These are phyloP conservation scores for Skeletonema menzelii DNA, from an alignment of 108 stramenopile genomes.

Conservation along the genomic window DNA sequence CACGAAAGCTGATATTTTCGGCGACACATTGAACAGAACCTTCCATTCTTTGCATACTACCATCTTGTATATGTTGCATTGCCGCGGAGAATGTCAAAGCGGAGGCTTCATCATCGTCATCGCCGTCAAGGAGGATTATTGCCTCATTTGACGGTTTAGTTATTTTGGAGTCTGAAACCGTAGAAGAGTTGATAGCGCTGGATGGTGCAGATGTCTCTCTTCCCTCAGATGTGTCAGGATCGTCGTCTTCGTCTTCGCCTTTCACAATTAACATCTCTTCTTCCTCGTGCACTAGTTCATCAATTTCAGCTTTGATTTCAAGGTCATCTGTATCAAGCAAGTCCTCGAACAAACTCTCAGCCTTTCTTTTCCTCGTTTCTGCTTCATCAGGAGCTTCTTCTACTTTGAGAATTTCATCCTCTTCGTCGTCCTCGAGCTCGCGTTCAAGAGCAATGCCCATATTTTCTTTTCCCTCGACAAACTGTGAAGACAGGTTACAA, in stretches of 20 bases:
- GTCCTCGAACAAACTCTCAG: conserved; percentile 35
- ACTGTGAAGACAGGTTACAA: conserved; percentile 31
- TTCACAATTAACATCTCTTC: conserved; percentile 57
- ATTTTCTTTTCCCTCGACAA: conserved; percentile 89
- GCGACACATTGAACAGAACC: conserved; percentile 12
- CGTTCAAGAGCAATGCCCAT: conserved; percentile 73
- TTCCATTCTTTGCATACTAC: neutral
- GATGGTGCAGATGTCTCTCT: conserved; percentile 9
- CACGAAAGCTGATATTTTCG: conserved; percentile 23
- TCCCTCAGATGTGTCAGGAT: conserved; percentile 27
- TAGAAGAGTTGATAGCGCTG: neutral
- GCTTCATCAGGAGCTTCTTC: conserved; percentile 12
- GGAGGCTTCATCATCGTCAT: conserved; percentile 10
- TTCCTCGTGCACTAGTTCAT: conserved; percentile 70
- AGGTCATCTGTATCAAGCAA: conserved; percentile 43
- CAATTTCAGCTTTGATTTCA: conserved; percentile 64
- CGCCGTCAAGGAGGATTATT: conserved; percentile 35
- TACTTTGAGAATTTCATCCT: conserved; percentile 52
- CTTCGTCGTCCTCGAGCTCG: conserved; percentile 33
- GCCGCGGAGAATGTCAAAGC: conserved; percentile 18
- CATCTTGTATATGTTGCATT: conserved; percentile 1
- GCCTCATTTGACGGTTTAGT: conserved; percentile 6
- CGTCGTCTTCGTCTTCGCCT: conserved; percentile 57
- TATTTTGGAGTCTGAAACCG: neutral
- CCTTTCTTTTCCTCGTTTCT: conserved; percentile 38